Evolutionary conservation across 495 filamentous ascomycete genomes (phyloP).

Genomic region (Chaetomium tenue): DNA sequence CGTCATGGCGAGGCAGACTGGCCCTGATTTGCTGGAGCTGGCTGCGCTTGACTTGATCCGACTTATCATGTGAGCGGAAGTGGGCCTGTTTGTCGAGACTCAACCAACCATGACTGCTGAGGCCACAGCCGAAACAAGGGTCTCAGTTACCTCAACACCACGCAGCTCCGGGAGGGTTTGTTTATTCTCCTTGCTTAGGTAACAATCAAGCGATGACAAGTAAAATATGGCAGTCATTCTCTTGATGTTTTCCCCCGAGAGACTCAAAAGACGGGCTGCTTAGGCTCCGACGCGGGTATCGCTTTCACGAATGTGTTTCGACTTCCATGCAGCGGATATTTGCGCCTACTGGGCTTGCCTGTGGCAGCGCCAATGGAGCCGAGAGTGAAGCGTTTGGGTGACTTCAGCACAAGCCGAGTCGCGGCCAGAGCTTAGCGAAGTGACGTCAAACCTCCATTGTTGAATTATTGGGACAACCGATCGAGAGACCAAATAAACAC

Average conservation of each 20-base stretch:
- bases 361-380: no score
- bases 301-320: no score
- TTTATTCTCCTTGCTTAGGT: no score
- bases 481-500: no score
- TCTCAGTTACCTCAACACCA: not conserved
- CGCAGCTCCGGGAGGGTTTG: not conserved
- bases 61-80: constrained; percentile 25
- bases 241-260: no score
- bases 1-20: constrained; percentile 22
- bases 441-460: not conserved
- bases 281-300: no score
- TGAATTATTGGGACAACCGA: not conserved
- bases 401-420: not conserved
- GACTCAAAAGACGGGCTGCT: no score
- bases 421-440: not conserved
- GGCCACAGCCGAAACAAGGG: constrained; percentile 9
- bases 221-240: no score
- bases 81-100: not conserved
- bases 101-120: constrained; percentile 12
- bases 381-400: not conserved
- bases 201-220: no score
- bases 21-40: constrained; percentile 18
- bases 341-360: no score
- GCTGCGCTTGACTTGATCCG: constrained; percentile 14
- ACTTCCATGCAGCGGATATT: no score